Conservation (phyloP, 768 basidiomycete species). For the Crepidotus variabilis region DNA sequence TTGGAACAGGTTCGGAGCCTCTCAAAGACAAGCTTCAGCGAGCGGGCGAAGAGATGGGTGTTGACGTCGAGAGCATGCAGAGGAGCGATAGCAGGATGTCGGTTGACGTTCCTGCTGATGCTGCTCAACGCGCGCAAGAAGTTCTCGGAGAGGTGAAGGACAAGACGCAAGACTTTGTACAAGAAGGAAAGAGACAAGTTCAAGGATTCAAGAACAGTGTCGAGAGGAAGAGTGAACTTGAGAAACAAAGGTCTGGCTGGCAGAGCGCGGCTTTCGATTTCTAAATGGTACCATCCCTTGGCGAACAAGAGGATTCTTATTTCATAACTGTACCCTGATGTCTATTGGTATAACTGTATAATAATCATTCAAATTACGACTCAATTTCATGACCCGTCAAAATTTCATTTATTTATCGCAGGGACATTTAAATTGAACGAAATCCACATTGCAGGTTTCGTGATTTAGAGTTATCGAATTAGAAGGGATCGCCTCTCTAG, state of each 20-base stretch:
- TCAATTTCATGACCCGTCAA: too few species aligned
- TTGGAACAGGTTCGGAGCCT: constrained; percentile 47
- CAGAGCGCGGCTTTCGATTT: constrained; percentile 45
- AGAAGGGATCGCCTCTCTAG: too few species aligned
- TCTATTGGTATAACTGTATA: too few species aligned
- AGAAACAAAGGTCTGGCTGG: constrained; percentile 41
- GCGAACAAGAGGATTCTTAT: neutral
- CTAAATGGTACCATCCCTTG: constrained; percentile 9
- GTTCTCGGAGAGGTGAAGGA: constrained; percentile 18
- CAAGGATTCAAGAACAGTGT: constrained; percentile 42
- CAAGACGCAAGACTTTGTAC: constrained; percentile 22
- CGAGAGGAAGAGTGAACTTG: constrained; percentile 32
- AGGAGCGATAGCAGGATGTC: constrained; percentile 10
- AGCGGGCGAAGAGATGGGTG: constrained; percentile 25
- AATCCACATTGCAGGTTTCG: too few species aligned
- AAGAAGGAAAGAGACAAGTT: constrained; percentile 32
- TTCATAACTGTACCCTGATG: too few species aligned
- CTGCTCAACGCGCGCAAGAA: constrained; percentile 17
- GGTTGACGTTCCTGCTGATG: constrained; percentile 21
- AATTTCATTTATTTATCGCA: too few species aligned
- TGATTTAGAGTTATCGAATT: too few species aligned
- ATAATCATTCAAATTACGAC: too few species aligned
- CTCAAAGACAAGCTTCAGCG: constrained; percentile 32
- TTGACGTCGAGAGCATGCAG: constrained; percentile 17
- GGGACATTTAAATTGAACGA: too few species aligned